A percentile compares a stretch with the other conserved stretches of the same genome.
These are phyloP conservation scores for Fusarium heterosporum DNA, from an alignment of 2,329 filamentous ascomycete genomes.

Conservation along the genomic window DNA sequence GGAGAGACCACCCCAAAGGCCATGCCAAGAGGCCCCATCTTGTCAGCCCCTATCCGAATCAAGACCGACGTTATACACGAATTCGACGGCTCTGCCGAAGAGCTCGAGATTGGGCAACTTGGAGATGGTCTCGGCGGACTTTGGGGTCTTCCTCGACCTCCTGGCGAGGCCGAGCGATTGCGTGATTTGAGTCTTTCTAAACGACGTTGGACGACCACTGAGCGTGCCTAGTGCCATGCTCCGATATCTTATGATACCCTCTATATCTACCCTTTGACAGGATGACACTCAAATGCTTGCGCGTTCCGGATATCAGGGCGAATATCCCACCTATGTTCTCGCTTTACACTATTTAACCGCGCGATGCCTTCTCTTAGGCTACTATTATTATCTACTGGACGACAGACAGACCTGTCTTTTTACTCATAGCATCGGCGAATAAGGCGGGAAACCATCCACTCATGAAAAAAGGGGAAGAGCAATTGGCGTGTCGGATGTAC, in stretches of 20 bases:
- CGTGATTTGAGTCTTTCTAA: constrained; percentile 62
- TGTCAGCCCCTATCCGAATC: constrained; percentile 54
- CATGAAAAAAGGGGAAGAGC: constrained; percentile 23
- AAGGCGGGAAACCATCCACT: constrained; percentile 29
- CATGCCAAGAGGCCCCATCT: constrained; percentile 45
- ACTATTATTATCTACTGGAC: constrained; percentile 19
- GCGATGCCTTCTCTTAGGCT: constrained; percentile 39
- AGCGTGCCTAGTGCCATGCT: constrained; percentile 50
- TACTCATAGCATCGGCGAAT: constrained; percentile 46
- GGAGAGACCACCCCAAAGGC: constrained; percentile 35
- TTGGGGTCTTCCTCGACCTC: constrained; percentile 59
- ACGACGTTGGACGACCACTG: constrained; percentile 68
- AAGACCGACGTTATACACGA: constrained; percentile 47
- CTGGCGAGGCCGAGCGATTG: constrained; percentile 59
- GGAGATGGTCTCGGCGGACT: constrained; percentile 57
- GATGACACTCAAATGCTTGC: constrained; percentile 26
- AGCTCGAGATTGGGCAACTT: constrained; percentile 51
- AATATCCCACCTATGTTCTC: constrained; percentile 21
- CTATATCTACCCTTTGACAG: constrained; percentile 15
- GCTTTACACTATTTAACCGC: constrained; percentile 38
- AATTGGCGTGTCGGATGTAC: constrained; percentile 14
- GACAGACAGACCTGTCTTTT: constrained; percentile 41
- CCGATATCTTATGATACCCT: constrained; percentile 12
- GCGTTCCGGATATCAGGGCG: constrained; percentile 11
- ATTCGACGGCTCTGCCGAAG: constrained; percentile 49